Evolutionary conservation across 108 stramenopile genomes (phyloP), one percentile per base, ranked within the genome.

Genomic region (Epipyxis sp.): DNA sequence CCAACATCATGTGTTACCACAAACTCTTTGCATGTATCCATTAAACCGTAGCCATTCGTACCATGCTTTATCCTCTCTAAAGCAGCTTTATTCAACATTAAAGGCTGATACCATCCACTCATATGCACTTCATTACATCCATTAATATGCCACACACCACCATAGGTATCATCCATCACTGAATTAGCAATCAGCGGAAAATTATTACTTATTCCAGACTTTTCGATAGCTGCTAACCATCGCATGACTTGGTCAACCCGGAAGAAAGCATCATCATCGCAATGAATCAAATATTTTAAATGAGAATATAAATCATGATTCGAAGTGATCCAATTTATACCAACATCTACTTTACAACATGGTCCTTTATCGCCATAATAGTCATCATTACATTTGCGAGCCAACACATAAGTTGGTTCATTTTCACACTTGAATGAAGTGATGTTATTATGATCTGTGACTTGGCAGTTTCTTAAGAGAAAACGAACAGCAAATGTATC

Each of bases 81-180:
- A 32, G 61, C 61, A 13, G 25, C 3, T 6, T 65, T 29, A 32
- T 65, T 65, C 61, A 65, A 6, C 35, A 65, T 29, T 3, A 65
- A 35, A 6, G 61, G 61, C 34, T 65, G 61, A 37, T 35, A 65
- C 61, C 61, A 65, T 32, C 61, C 61, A 35, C 6, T 37, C 13
- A 32, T 37, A 29, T 35, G 27, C 10, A 65, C 34, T 37, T 65
- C 61, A 32, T 65, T 3, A 37, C 61, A 65, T 29, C 35, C 35
- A 6, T 65, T 25, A 37, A 65, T 65, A 37, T 65, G 61, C 61
- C 61, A 65, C 30, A 65, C 61, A 65, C 61, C 61, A 29, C 27
- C 35, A 37, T 65, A 32, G 6, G 3, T 3, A 50, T 50, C 46
- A 13, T 13, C 6, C 6, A 20, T 50, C 6, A 13, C 20, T n/a